Base-by-base conservation (phyloP, 805 yeast species). In the Isabelozyma gotoi region DNA sequence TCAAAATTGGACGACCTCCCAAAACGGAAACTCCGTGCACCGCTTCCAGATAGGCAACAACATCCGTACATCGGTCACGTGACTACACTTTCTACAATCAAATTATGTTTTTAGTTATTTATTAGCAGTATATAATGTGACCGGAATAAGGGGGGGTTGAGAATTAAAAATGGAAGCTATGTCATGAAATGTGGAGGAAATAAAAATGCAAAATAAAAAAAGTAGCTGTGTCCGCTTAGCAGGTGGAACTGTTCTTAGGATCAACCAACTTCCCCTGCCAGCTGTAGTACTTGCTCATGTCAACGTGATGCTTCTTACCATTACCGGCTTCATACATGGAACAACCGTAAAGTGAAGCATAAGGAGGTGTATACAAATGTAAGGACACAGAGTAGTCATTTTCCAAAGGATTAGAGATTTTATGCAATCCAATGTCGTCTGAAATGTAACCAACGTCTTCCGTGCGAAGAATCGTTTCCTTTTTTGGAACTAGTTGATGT, bases 351-450 rank as follows among this genome's bases (percentile, higher is more conserved):
- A 77, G 68, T 41, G 82, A 67, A 4, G 89, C 91, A 59, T 82
- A 82, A 7, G 91, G 89, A 5, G 91, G 90, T 5, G 90, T 83
- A 64, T 85, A 85, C 42, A 85, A 71, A 60, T 85, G 91, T 59
- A 85, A 71, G 34, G 86, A 77, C 12, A 85, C 79, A 10, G 87
- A 80, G 17, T 67, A 60, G 32, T 68, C 70, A 16, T 64, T 56
- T 0, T 65, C 38, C 32, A 49, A 51, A 6, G 73, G 74, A 57
- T 85, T 85, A 34, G 70, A 62, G 57, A 85, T 82, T 49, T 77
- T 68, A 63, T 85, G 92, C 44, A 82, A 67, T 1, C 91, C 92
- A 38, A 85, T 73, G 21, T 65, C 60, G 60, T 85, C 91, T 35
- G 78, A 66, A 56, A 85, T 85, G 63, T 84, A 84, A 2, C 85